A percentile compares a stretch with the other conserved stretches of the same genome.
These are phyloP conservation scores for Apiotrichum laibachii DNA, from an alignment of 1,284 basidiomycete species.

Conservation along the genomic window DNA sequence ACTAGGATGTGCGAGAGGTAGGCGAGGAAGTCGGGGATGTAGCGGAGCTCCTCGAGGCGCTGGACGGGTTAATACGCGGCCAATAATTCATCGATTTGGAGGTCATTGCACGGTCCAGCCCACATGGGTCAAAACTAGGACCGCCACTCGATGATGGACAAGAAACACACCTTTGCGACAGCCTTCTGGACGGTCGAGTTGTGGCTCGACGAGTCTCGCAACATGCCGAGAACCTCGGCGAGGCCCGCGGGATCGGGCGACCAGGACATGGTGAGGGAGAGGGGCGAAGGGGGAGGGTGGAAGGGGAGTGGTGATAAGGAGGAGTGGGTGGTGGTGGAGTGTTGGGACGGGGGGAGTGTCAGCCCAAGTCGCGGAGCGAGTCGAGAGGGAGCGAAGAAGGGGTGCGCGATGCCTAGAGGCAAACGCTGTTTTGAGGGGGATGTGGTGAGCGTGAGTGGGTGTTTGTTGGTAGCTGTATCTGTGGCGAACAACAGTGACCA, in stretches of 20 bases:
- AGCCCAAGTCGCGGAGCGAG: neutral
- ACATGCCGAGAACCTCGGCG: conserved; percentile 49
- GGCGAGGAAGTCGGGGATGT: conserved; percentile 88
- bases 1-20: conserved; percentile 94
- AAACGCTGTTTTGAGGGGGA: too few species aligned
- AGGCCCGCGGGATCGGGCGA: conserved; percentile 48
- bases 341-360: conserved; percentile 3
- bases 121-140: too few species aligned
- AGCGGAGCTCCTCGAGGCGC: conserved; percentile 87
- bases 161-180: conserved; percentile 48
- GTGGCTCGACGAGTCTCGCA: conserved; percentile 51
- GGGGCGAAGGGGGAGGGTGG: conserved; percentile 1
- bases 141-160: too few species aligned
- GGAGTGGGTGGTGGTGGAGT: neutral
- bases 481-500: too few species aligned
- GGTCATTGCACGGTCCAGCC: neutral
- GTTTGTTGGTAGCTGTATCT: too few species aligned
- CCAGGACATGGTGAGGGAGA: conserved; percentile 43
- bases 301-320: neutral
- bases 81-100: neutral
- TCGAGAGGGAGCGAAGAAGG: too few species aligned
- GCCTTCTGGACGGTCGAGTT: conserved; percentile 51
- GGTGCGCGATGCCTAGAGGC: too few species aligned
- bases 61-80: conserved; percentile 40
- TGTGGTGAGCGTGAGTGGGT: too few species aligned